Evolutionary conservation across 306 rosid species (phyloP).

Genomic region (Arachis hypogaea): DNA sequence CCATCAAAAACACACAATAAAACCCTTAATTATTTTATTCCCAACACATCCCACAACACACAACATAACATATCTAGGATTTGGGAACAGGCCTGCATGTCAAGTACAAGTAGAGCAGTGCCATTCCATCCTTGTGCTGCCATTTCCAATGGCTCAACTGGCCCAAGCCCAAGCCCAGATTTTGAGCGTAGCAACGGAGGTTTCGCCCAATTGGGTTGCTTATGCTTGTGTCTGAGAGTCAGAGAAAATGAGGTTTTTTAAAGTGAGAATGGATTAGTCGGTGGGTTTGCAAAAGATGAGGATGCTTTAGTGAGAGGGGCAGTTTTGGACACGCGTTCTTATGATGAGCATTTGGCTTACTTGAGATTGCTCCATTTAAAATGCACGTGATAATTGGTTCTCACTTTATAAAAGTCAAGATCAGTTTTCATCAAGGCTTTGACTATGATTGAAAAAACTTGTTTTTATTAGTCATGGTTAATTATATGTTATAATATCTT

Average conservation of each 20-base stretch:
- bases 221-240: background rate
- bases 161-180: conserved; percentile 30
- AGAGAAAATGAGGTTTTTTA: too few species aligned
- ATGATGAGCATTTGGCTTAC: too few species aligned
- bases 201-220: background rate
- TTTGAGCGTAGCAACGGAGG: background rate
- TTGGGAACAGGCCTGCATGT: conserved; percentile 67
- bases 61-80: background rate
- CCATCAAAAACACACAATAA: conserved; percentile 6
- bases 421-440: too few species aligned
- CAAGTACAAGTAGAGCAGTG: conserved; percentile 79
- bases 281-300: background rate
- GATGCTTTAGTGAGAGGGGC: background rate
- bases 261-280: background rate
- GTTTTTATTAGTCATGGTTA: too few species aligned
- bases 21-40: conserved; percentile 32
- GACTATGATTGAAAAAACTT: too few species aligned
- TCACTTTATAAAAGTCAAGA: too few species aligned
- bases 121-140: conserved; percentile 44
- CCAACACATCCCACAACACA: background rate
- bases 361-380: too few species aligned
- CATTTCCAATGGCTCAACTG: conserved; percentile 45
- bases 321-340: background rate
- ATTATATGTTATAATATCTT: too few species aligned
- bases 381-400: too few species aligned